Evolutionary conservation across 345 rosid genomes (phyloP).

Genomic region (Clarkia xantiana): DNA sequence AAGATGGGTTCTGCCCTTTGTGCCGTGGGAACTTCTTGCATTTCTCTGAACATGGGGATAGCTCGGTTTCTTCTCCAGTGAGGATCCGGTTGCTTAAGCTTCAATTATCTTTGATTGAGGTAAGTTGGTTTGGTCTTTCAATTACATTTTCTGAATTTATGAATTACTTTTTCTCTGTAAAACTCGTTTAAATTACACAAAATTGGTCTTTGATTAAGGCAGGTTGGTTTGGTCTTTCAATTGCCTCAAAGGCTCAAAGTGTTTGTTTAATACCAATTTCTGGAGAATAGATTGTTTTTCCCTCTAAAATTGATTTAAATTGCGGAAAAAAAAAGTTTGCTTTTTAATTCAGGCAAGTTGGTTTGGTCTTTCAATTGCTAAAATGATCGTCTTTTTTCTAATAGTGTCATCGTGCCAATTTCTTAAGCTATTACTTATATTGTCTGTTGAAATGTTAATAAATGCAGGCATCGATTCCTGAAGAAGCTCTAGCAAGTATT

Average conservation of each 20-base stretch:
- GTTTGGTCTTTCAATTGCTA: not conserved
- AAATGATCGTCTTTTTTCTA: not conserved
- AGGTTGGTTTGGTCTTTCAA: not conserved
- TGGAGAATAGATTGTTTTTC: not conserved
- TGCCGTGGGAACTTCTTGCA: conserved; percentile 31
- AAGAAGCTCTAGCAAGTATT: conserved; percentile 44
- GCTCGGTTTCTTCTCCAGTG: conserved; percentile 29
- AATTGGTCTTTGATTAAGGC: conserved; percentile 5
- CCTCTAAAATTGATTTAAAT: no score
- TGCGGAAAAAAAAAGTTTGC: no score
- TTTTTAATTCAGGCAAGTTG: conserved; percentile 7
- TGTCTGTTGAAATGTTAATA: conserved; percentile 7
- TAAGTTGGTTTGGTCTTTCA: conserved; percentile 11
- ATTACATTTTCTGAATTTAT: not conserved
- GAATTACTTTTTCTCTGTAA: not conserved
- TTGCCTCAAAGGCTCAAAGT: not conserved
- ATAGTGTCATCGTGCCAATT: not conserved
- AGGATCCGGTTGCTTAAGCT: conserved; percentile 51
- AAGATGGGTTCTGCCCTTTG: conserved; percentile 29
- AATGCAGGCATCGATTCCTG: conserved; percentile 52
- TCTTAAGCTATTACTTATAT: conserved; percentile 2
- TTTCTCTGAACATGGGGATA: conserved; percentile 35
- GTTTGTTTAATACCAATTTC: not conserved
- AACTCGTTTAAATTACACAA: no score
- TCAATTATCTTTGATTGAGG: conserved; percentile 55